A percentile compares a stretch with the other conserved stretches of the same genome.
Conservation (phyloP, 257 asterid species). For the Prunella vulgaris region DNA sequence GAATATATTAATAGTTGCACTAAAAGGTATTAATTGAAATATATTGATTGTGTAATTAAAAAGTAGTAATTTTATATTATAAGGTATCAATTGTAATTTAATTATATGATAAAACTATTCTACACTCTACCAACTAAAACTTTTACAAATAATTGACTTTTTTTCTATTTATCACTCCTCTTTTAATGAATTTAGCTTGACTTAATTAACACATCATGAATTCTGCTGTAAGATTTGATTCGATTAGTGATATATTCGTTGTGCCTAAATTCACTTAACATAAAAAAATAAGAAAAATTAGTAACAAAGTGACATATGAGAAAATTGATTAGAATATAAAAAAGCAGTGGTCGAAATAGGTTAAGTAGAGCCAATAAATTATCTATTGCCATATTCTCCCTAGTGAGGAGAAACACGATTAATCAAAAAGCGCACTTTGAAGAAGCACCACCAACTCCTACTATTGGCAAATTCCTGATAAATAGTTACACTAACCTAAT, state of each 20-base stretch:
- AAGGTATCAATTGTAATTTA: too few relatives aligned
- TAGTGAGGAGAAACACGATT: neutral
- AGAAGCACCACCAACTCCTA: neutral
- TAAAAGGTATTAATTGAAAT: too few relatives aligned
- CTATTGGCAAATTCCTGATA: neutral
- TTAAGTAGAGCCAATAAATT: neutral
- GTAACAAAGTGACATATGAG: neutral
- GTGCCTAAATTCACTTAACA: neutral
- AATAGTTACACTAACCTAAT: neutral
- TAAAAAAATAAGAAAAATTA: neutral
- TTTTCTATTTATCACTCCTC: neutral
- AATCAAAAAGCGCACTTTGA: conserved; percentile 4
- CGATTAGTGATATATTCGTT: neutral
- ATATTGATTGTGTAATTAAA: too few relatives aligned
- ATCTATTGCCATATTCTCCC: neutral
- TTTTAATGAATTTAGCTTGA: neutral
- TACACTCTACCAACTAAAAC: too few relatives aligned
- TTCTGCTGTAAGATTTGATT: neutral
- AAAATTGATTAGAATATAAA: neutral
- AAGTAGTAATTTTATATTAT: too few relatives aligned
- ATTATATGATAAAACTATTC: too few relatives aligned
- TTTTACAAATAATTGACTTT: too few relatives aligned
- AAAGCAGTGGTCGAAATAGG: neutral
- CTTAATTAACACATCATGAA: neutral
- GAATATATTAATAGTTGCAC: too few relatives aligned